phyloP scores from a whole-genome alignment of 2,329 filamentous ascomycete species.

The Bipolaris cookei region DNA sequence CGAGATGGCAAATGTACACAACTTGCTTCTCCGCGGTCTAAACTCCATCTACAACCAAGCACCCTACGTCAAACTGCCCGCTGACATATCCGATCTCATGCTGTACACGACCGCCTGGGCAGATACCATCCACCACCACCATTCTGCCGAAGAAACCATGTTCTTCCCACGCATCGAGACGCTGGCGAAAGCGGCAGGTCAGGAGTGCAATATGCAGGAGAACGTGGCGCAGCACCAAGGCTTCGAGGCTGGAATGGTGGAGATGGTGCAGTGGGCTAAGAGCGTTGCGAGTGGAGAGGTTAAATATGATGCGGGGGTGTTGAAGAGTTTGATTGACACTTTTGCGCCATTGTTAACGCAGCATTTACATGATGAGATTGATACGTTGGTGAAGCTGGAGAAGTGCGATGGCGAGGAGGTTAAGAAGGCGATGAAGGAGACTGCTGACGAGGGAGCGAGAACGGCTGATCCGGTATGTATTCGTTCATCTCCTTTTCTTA shows the following conservation, averaged over 20 bases:
- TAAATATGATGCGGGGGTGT: constrained; percentile 16
- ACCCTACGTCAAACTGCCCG: constrained; percentile 23
- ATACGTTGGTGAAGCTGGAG: constrained; percentile 23
- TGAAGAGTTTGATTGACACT: constrained; percentile 21
- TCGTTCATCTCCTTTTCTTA: not conserved
- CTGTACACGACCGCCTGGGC: constrained; percentile 43
- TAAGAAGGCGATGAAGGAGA: constrained; percentile 10
- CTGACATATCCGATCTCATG: constrained; percentile 36
- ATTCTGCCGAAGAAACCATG: constrained; percentile 42
- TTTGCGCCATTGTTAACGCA: constrained; percentile 23
- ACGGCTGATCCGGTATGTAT: constrained; percentile 17
- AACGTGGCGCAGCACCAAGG: constrained; percentile 45
- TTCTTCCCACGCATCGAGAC: constrained; percentile 48
- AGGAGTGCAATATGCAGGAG: constrained; percentile 35
- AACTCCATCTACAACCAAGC: constrained; percentile 49
- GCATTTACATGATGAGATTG: constrained; percentile 33
- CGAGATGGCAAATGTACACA: constrained; percentile 48
- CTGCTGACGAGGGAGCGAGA: constrained; percentile 1
- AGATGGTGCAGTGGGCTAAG: constrained; percentile 32
- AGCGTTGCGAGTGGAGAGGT: constrained; percentile 1
- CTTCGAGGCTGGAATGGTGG: constrained; percentile 41
- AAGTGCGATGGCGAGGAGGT: constrained; percentile 19
- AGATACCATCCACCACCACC: constrained; percentile 48
- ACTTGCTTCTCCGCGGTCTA: constrained; percentile 46
- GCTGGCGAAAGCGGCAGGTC: constrained; percentile 33